Base-by-base conservation (phyloP, 2,329 filamentous ascomycete genomes). In the Botrytis tulipae region DNA sequence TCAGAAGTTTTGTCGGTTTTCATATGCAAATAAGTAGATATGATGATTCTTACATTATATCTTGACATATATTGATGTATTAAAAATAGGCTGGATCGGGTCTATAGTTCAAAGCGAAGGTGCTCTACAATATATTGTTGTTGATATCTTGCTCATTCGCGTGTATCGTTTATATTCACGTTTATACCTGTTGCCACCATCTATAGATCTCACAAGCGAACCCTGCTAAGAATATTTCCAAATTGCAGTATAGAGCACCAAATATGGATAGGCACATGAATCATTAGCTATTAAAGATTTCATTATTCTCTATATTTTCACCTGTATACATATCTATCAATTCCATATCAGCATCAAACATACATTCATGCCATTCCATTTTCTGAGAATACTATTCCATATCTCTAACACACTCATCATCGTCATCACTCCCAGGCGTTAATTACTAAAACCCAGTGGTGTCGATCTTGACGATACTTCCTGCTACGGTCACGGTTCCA, bases 11-110 rank as follows among this genome's bases (percentile, higher is more conserved):
- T 2, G 3, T 3, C 0, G 6, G n/a, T 4, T 29, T 29, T 32
- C 0, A 16, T 2, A 29, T 32, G n/a, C 7, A 16, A 12, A 7
- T 32, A 1, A 16, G 6, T 57, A 29, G 6, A 1, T 18, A 57
- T 18, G n/a, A 29, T 29, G 16, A 8, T 0, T 1, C 3, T 57
- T 32, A 3, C 0, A 0, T 9, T 18, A 18, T 2, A 1, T 3
- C 18, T 4, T 18, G 8, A 8, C 18, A 54, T 2, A 7, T 4
- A 4, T 29, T 54, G n/a, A 0, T 54, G 5, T 10, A 4, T 29
- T 29, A 8, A 0, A 9, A 29, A 29, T 16, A 4, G 5, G 6
- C 4, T 18, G 6, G 29, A 29, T 4, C 51, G 18, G 16, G 4
- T 4, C 7, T 57, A 8, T 29, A 18, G 4, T 29, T 57, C 6